Evolutionary conservation across 2,329 filamentous ascomycete genomes (phyloP), one percentile per base, ranked within the genome.

Genomic region (Furcasterigmium furcatum): DNA sequence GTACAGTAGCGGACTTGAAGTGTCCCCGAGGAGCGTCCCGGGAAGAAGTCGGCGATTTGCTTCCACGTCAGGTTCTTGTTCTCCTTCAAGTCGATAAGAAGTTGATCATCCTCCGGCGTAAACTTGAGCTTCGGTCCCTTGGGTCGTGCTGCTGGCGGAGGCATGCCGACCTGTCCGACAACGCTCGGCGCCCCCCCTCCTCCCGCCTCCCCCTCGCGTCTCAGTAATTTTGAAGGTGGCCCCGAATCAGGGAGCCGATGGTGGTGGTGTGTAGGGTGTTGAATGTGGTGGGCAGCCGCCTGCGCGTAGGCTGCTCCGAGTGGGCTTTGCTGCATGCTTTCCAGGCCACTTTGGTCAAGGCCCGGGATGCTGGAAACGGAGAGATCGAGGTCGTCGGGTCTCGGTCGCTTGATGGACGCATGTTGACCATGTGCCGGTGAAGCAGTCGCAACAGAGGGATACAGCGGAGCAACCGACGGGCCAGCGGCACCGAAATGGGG

Each of bases 11-110:
- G 85, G 45, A 96, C 91, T 66, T 96, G 91, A 50, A 96, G 70
- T 24, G 91, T 96, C 16, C 91, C 91, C 38, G 88, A 95, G 47
- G 88, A 94, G 47, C 91, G 78, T 2, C 91, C 91, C 1, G 91
- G 91, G 57, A 96, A 96, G 68, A 96, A 96, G 61, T 96, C 91
- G 46, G 91, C 89, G 59, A 96, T 96, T 73, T 96, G 91, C 69
- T 95, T 96, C 91, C 91, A 96, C 5, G 91, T 95, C 61, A 96
- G 74, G 60, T 89, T 91, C 66, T 94, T 95, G 60, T 94, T 91
- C 68, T 96, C 91, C 66, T 96, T 96, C 51, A 96, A 73, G 60
- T 95, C 88, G 46, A 96, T 85, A 44, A 96, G 75, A 40, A 95
- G 72, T 55, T 88, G 84, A 65, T 96, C 91, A 62, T 96, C 91